Base-by-base conservation (phyloP, 345 rosid species). In the Arabidopsis arenosa region DNA sequence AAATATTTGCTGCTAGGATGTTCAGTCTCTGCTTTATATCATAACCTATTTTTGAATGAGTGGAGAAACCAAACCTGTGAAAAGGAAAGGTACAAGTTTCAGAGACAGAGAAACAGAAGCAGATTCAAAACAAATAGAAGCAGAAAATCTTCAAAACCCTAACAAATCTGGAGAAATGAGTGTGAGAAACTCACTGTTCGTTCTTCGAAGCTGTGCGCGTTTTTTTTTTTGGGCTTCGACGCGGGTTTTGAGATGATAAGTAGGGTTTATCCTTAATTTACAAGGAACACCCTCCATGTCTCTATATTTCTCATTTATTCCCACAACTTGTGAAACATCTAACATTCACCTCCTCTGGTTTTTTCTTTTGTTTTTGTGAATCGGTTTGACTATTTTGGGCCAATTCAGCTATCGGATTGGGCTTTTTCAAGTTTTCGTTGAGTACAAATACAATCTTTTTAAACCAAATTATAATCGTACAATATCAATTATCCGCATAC, bases 241-340 rank as follows among this genome's bases (percentile, higher is more conserved):
- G 1, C 48, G 68, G 74, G 73, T 41, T 49, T 75, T 63, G 75
- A 63, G 57, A 40, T 9, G 62, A 65, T 77, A 78, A 51, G 77
- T 72, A 77, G 73, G 76, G 73, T 78, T 78, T 72, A 77, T 72
- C 57, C 9, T 66, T 51, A 41, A 14, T 77, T 77, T 78, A 65
- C 5, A 7, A 49, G 32, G 0, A 40, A 18, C 21, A 32, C 43
- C 77, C 67, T 57, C 12, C 3, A 41, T 59, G 5, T 66, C 33
- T 71, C 6, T 40, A 9, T 2, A 12, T 1, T 28, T 39, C 37
- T 15, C 21, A 51, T 10, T 72, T 40, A 7, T 21, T 12, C 48
- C 68, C 48, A 30, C 5, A 0, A 72, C 3, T 51, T 66, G 0
- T 56, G 3, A 14, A 23, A 53, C 0, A 52, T 59, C 9, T 17